Evolutionary conservation across 75 land plant genomes (phyloP).

Genomic region (Selaginella moellendorffii): DNA sequence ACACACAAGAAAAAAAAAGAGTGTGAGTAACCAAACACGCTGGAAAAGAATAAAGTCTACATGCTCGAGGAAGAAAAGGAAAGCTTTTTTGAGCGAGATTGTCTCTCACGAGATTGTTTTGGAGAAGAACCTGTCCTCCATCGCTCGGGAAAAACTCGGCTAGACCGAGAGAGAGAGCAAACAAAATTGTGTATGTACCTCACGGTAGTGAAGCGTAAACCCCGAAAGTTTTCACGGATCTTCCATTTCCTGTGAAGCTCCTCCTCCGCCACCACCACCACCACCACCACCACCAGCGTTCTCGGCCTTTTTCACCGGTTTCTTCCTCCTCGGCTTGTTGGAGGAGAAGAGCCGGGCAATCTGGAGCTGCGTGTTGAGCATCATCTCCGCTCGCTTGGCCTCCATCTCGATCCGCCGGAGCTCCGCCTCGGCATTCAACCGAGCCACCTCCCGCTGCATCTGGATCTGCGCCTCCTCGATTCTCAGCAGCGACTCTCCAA

Average conservation of each 20-base stretch:
- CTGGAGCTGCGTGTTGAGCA: conserved; percentile 46
- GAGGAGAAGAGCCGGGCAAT: conserved; percentile 42
- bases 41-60: no score
- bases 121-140: no score
- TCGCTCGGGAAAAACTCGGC: no score
- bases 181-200: no score
- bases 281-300: background rate
- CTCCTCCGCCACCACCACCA: conserved; percentile 9
- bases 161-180: no score
- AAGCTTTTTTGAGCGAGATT: no score
- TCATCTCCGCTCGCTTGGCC: conserved; percentile 47
- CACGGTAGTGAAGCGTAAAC: no score
- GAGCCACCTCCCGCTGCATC: conserved; percentile 28
- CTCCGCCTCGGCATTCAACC: conserved; percentile 41
- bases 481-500: conserved; percentile 35
- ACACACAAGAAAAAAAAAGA: no score
- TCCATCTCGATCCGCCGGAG: conserved; percentile 41
- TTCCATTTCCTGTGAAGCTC: conserved; percentile 6
- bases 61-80: no score
- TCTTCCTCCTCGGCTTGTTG: background rate
- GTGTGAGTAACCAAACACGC: no score
- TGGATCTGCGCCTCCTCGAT: conserved; percentile 41
- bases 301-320: conserved; percentile 8
- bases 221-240: no score
- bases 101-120: no score